Conservation (phyloP, 345 rosid species). For the Hypericum perforatum region DNA sequence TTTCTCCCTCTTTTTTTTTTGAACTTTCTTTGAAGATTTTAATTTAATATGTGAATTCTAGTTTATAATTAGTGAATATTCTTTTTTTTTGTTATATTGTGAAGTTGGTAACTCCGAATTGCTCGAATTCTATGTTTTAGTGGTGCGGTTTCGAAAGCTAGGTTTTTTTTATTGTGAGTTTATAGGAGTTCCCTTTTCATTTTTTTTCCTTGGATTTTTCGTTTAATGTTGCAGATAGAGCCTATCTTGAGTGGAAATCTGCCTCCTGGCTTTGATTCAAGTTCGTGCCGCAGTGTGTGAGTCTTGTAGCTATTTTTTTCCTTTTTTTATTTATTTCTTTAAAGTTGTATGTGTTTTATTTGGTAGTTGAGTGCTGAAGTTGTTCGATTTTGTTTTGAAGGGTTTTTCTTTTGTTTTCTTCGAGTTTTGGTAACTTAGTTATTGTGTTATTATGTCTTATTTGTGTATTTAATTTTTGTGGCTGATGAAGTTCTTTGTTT, state of each 20-base stretch:
- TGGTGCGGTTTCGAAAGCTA: neutral
- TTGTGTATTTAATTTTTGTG: neutral
- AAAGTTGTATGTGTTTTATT: neutral
- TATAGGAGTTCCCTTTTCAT: neutral
- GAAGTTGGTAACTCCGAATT: too few species aligned
- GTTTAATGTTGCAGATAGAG: slow-evolving; percentile 22
- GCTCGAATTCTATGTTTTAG: neutral
- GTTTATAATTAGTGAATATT: too few species aligned
- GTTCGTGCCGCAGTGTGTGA: slow-evolving; percentile 30
- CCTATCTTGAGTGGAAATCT: slow-evolving; percentile 30
- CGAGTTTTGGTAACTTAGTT: neutral
- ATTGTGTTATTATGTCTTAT: neutral
- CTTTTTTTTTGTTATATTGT: too few species aligned
- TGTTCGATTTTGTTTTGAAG: neutral
- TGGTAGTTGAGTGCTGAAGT: neutral
- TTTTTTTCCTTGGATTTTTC: neutral
- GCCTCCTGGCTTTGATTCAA: slow-evolving; percentile 26
- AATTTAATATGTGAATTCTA: neutral
- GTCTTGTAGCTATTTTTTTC: slow-evolving; percentile 8
- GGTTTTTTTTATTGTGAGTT: slow-evolving; percentile 4
- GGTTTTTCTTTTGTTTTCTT: neutral
- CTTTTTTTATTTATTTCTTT: neutral
- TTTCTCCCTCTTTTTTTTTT: neutral
- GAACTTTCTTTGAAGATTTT: neutral
- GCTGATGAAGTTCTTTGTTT: neutral